Conservation (phyloP, 495 filamentous ascomycete genomes). For the Aspergillus asperescens region DNA sequence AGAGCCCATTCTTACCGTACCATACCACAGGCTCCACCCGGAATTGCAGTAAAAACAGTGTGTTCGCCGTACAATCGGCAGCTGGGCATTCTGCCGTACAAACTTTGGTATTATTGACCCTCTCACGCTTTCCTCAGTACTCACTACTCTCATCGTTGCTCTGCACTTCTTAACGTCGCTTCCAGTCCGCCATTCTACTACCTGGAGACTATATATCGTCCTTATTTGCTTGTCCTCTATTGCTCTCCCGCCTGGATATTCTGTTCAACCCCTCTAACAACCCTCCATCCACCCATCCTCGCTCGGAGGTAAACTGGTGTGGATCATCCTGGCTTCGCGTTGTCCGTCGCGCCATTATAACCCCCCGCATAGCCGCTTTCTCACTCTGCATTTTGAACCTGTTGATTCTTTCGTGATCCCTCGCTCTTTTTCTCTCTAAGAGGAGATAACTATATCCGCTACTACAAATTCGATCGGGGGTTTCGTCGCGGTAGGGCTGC, state of each 20-base stretch:
- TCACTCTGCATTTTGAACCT: slow-evolving; percentile 12
- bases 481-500: slow-evolving; percentile 8
- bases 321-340: slow-evolving; percentile 37
- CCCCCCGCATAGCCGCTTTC: slow-evolving; percentile 36
- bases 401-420: slow-evolving; percentile 19
- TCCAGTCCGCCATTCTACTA: slow-evolving; percentile 1
- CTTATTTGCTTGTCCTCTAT: background rate
- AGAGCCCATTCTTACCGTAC: background rate
- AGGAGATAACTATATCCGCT: background rate
- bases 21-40: background rate
- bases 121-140: background rate
- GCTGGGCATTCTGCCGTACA: background rate
- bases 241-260: slow-evolving; percentile 1
- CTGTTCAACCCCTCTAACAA: slow-evolving; percentile 2
- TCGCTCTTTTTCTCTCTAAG: slow-evolving; percentile 8
- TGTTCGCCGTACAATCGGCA: background rate
- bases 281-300: slow-evolving; percentile 22
- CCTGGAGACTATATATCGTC: background rate
- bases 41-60: background rate
- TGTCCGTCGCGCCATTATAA: slow-evolving; percentile 33
- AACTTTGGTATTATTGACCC: background rate
- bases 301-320: slow-evolving; percentile 27
- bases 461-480: background rate
- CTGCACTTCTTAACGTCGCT: background rate
- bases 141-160: background rate